Evolutionary conservation across 805 yeast genomes (phyloP).

Genomic region (Pichia exigua): DNA sequence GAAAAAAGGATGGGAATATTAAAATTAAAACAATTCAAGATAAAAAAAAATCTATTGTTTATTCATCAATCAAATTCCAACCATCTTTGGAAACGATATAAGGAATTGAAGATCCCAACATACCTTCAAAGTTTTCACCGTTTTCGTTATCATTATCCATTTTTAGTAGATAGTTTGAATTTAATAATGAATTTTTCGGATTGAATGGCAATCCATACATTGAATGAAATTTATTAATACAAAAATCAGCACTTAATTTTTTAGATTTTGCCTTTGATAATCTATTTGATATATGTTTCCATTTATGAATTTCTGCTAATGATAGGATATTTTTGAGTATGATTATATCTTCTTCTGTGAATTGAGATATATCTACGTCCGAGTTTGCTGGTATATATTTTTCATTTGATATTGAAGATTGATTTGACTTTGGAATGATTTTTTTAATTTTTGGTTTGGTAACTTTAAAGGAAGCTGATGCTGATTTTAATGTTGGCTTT

Average conservation of each 20-base stretch:
- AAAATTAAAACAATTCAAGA: too few relatives aligned
- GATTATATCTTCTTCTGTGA: conserved; percentile 26
- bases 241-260: conserved; percentile 25
- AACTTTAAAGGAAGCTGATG: not conserved
- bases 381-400: conserved; percentile 23
- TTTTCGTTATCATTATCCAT: conserved; percentile 5
- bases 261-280: conserved; percentile 26
- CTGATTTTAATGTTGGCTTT: not conserved
- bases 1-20: too few relatives aligned
- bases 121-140: conserved; percentile 23
- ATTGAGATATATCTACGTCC: conserved; percentile 16
- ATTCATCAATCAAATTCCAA: conserved; percentile 21
- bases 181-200: conserved; percentile 18
- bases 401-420: conserved; percentile 5
- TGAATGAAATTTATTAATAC: conserved; percentile 25
- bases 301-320: conserved; percentile 27
- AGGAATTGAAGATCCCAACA: conserved; percentile 28
- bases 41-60: too few relatives aligned
- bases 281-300: conserved; percentile 27
- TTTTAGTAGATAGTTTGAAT: conserved; percentile 17
- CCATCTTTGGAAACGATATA: conserved; percentile 26
- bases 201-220: conserved; percentile 28
- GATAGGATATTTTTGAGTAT: conserved; percentile 24
- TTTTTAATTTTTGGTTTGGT: not conserved
- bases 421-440: not conserved